phyloP scores from a whole-genome alignment of 2,329 filamentous ascomycete genomes.

The Zymoseptoria passerinii region DNA sequence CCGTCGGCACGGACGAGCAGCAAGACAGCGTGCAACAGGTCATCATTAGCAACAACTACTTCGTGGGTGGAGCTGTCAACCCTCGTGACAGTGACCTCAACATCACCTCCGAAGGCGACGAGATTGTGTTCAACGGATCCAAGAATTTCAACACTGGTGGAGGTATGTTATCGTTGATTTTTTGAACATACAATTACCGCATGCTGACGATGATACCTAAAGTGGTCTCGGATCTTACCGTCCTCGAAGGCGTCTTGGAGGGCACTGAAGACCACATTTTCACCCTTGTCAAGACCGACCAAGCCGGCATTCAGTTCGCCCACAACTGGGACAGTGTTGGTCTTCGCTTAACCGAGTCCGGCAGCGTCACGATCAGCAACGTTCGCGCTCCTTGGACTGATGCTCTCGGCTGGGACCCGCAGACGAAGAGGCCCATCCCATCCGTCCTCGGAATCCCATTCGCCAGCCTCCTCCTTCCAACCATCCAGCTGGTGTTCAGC shows the following conservation, averaged over 20 bases:
- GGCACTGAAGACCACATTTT: constrained; percentile 55
- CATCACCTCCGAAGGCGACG: constrained; percentile 47
- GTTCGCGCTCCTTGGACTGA: constrained; percentile 51
- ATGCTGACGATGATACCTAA: background rate
- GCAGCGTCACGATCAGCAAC: constrained; percentile 52
- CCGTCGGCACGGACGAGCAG: constrained; percentile 54
- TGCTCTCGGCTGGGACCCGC: constrained; percentile 52
- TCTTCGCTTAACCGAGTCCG: constrained; percentile 55
- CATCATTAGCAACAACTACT: constrained; percentile 57
- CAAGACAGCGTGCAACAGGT: constrained; percentile 48
- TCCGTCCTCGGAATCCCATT: constrained; percentile 47
- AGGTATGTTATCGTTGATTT: constrained; percentile 28
- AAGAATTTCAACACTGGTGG: constrained; percentile 63
- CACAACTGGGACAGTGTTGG: constrained; percentile 60
- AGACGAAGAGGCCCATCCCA: constrained; percentile 44
- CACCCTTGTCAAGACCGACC: constrained; percentile 50
- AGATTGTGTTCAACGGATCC: constrained; percentile 51
- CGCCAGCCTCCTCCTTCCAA: constrained; percentile 51
- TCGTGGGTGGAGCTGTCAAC: constrained; percentile 57
- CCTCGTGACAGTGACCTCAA: constrained; percentile 54
- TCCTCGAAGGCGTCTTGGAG: constrained; percentile 55
- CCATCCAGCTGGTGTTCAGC: constrained; percentile 57
- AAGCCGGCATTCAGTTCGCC: constrained; percentile 49
- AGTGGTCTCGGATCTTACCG: constrained; percentile 53
- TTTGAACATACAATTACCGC: background rate